A percentile compares a stretch with the other conserved stretches of the same genome.
Conservation (phyloP, 805 yeast species). For the Kregervanrija delftensis region DNA sequence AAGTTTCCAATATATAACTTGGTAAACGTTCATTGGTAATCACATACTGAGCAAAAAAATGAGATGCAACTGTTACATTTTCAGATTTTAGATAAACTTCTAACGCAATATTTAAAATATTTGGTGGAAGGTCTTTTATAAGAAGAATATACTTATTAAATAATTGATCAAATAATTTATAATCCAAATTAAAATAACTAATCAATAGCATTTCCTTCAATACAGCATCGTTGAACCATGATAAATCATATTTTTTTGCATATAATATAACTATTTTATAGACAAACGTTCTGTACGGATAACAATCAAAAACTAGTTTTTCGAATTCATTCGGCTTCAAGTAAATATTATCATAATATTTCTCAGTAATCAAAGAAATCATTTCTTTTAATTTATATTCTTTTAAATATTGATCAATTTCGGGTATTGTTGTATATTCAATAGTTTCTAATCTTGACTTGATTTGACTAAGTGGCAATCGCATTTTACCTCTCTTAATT, state of each 20-base stretch:
- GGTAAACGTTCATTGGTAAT: constrained; percentile 15
- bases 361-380: constrained; percentile 4
- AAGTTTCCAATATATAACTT: constrained; percentile 14
- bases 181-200: constrained; percentile 17
- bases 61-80: constrained; percentile 21
- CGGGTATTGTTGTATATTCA: constrained; percentile 1
- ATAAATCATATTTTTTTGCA: constrained; percentile 11
- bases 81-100: constrained; percentile 20
- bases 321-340: constrained; percentile 21
- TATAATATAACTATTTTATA: constrained; percentile 15
- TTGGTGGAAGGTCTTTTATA: constrained; percentile 10
- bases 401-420: constrained; percentile 2
- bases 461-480: neutral
- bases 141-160: constrained; percentile 14
- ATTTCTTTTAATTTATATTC: constrained; percentile 6
- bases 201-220: constrained; percentile 13
- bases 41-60: constrained; percentile 24
- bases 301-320: constrained; percentile 13
- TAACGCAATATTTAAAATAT: constrained; percentile 17
- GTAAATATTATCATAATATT: constrained; percentile 3
- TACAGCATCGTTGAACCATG: constrained; percentile 10
- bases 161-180: constrained; percentile 16
- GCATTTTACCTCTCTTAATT: neutral
- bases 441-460: neutral
- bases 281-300: constrained; percentile 12